A percentile compares a stretch with the other conserved stretches of the same genome.
phyloP scores from a whole-genome alignment of 2,329 filamentous ascomycete species.

The Aspergillus hiratsukae region DNA sequence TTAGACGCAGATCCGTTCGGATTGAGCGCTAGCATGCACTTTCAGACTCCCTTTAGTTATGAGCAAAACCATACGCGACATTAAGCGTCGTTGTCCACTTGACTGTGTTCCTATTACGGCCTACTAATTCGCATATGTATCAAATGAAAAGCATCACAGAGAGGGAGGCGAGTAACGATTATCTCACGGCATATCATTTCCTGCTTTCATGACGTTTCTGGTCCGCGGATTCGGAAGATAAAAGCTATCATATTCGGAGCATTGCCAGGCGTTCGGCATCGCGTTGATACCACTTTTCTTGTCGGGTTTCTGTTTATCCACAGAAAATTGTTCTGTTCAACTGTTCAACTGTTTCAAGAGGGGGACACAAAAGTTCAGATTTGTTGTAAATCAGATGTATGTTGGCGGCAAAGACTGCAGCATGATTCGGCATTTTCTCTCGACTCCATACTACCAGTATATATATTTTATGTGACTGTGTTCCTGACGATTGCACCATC shows the following conservation, averaged over 20 bases:
- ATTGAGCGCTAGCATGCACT: constrained; percentile 90
- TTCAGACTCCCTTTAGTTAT: constrained; percentile 70
- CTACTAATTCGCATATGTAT: constrained; percentile 2
- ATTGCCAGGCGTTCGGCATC: constrained; percentile 31
- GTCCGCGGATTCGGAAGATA: constrained; percentile 15
- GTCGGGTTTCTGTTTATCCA: constrained; percentile 5
- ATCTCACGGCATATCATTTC: constrained; percentile 8
- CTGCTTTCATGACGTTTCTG: constrained; percentile 3
- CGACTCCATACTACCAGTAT: too few relatives aligned
- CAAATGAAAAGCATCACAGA: not conserved
- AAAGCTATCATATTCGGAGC: constrained; percentile 28
- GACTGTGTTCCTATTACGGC: not conserved
- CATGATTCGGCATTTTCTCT: too few relatives aligned
- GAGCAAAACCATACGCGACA: constrained; percentile 36
- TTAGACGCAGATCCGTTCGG: constrained; percentile 92
- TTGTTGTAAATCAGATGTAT: not conserved
- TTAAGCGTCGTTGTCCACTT: constrained; percentile 10
- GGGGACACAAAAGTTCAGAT: not conserved
- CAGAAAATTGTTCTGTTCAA: too few relatives aligned
- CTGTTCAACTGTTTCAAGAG: not conserved
- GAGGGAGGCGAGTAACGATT: constrained; percentile 3
- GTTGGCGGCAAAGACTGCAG: not conserved
- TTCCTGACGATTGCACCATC: too few relatives aligned
- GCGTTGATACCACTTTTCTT: constrained; percentile 30
- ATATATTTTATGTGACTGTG: too few relatives aligned